Percentiles rank a stretch among this genome's conserved stretches.
These are phyloP conservation scores for Dioszegia crocea DNA, from an alignment of 768 basidiomycete genomes.

Conservation along the genomic window DNA sequence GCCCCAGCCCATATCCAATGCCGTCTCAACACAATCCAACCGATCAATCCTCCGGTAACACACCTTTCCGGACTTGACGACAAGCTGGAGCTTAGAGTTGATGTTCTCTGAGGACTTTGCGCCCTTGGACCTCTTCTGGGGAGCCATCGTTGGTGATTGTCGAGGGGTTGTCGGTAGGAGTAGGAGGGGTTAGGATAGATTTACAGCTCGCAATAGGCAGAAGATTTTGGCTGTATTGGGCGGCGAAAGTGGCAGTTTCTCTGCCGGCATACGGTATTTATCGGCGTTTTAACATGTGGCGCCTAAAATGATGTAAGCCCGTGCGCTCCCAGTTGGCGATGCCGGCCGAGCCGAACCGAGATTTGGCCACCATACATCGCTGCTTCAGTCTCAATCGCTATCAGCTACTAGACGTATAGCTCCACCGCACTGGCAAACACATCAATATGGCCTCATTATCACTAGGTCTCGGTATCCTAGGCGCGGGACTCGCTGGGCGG, in stretches of 20 bases:
- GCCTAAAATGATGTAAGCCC: neutral
- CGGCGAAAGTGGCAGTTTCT: slow-evolving; percentile 18
- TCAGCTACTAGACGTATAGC: no score
- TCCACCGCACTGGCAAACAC: no score
- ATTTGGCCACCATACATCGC: neutral
- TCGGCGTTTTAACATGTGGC: neutral
- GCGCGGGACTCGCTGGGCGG: slow-evolving; percentile 45
- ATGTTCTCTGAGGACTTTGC: slow-evolving; percentile 91
- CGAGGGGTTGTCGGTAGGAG: neutral
- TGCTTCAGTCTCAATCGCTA: neutral
- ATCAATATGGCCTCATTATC: slow-evolving; percentile 41
- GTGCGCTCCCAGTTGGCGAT: neutral
- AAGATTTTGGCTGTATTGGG: neutral
- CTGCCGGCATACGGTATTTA: neutral
- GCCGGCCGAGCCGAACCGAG: neutral
- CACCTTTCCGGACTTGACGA: slow-evolving; percentile 92
- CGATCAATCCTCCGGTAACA: slow-evolving; percentile 9
- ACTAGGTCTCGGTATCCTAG: slow-evolving; percentile 43
- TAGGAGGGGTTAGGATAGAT: neutral
- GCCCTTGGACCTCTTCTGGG: slow-evolving; percentile 91
- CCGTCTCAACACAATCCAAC: neutral
- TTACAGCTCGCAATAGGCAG: no score
- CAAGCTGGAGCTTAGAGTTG: slow-evolving; percentile 78
- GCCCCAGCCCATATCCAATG: neutral
- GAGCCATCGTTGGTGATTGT: slow-evolving; percentile 64